Percentiles rank a stretch among this genome's conserved stretches.
phyloP scores from a whole-genome alignment of 495 filamentous ascomycete species.

The Aspergillus diversus region DNA sequence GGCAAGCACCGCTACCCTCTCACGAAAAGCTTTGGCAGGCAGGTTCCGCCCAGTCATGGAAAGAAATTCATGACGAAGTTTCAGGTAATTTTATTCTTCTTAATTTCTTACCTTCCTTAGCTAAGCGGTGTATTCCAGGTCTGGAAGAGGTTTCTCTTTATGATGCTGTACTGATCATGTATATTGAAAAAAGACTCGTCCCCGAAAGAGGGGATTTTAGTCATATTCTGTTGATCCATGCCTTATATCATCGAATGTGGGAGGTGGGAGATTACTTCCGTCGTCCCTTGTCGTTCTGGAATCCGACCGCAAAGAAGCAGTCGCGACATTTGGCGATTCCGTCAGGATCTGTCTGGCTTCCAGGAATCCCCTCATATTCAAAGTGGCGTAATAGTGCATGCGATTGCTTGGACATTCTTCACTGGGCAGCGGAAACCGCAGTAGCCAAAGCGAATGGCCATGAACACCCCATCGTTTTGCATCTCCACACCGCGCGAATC shows the following conservation, averaged over 20 bases:
- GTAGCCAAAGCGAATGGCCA: constrained; percentile 49
- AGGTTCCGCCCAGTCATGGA: constrained; percentile 41
- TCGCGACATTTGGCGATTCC: constrained; percentile 41
- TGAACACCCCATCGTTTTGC: constrained; percentile 55
- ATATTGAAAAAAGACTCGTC: constrained; percentile 53
- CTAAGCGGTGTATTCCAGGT: constrained; percentile 17
- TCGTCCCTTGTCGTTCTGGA: constrained; percentile 52
- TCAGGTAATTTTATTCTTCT: constrained; percentile 26
- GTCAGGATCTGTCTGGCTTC: constrained; percentile 52
- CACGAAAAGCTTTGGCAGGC: constrained; percentile 54
- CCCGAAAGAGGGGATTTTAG: constrained; percentile 50
- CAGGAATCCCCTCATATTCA: constrained; percentile 51
- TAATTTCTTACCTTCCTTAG: neutral
- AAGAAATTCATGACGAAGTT: constrained; percentile 32
- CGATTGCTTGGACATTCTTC: constrained; percentile 58
- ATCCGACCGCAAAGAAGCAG: constrained; percentile 50
- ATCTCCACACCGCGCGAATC: constrained; percentile 55
- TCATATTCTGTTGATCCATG: constrained; percentile 53
- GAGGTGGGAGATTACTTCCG: constrained; percentile 53
- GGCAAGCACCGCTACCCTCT: constrained; percentile 46
- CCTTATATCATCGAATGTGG: constrained; percentile 54
- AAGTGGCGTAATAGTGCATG: constrained; percentile 61
- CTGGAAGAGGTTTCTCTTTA: constrained; percentile 45
- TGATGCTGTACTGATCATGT: constrained; percentile 47
- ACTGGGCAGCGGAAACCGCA: constrained; percentile 56